Conservation (phyloP, 2,329 filamentous ascomycete genomes). For the Laburnicola sp. region DNA sequence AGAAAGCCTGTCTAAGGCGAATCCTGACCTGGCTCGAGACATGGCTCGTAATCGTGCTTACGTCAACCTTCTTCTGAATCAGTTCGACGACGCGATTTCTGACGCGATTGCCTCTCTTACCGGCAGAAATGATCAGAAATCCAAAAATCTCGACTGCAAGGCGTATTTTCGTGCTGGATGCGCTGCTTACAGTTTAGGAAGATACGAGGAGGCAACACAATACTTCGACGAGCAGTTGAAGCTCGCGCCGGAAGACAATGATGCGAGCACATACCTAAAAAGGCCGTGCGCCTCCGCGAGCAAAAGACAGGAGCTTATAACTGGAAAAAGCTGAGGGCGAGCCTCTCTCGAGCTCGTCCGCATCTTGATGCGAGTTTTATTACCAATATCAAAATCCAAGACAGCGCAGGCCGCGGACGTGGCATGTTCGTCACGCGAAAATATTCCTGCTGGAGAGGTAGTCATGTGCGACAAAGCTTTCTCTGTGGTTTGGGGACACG, state of each 20-base stretch:
- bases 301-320: conserved; percentile 47
- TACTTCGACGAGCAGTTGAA: conserved; percentile 40
- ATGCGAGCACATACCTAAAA: conserved; percentile 36
- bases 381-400: conserved; percentile 47
- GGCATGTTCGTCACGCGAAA: conserved; percentile 58
- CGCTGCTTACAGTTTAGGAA: conserved; percentile 50
- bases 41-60: conserved; percentile 41
- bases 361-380: conserved; percentile 55
- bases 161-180: conserved; percentile 50
- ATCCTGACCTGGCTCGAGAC: conserved; percentile 35
- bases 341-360: conserved; percentile 48
- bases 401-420: conserved; percentile 48
- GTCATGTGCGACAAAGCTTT: conserved; percentile 62
- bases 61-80: conserved; percentile 35
- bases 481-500: conserved; percentile 48
- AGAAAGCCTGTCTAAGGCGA: conserved; percentile 15
- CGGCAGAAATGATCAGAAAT: conserved; percentile 27
- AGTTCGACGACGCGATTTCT: conserved; percentile 35
- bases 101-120: conserved; percentile 37
- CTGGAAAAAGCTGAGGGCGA: conserved; percentile 35
- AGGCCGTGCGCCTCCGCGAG: conserved; percentile 39
- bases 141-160: conserved; percentile 47
- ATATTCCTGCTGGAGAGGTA: conserved; percentile 55
- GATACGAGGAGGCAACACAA: conserved; percentile 45
- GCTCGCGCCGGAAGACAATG: conserved; percentile 36